Percentiles rank a stretch among this genome's conserved stretches.
Conservation (phyloP, 1,284 basidiomycete species). For the Acaromyces ingoldii region DNA sequence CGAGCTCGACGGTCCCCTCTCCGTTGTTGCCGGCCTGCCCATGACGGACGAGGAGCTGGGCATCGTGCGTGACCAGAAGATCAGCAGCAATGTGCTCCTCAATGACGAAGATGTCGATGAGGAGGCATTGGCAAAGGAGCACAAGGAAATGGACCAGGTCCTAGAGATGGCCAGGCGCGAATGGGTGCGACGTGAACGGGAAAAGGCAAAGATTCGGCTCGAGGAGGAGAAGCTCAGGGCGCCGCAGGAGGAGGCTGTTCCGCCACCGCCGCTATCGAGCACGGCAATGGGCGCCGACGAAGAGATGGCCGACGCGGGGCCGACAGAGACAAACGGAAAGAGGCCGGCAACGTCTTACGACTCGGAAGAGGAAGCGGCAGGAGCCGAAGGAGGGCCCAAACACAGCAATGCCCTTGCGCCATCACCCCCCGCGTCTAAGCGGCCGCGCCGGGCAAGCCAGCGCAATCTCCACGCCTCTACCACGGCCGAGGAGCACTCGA, state of each 20-base stretch:
- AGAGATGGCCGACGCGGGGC: not conserved
- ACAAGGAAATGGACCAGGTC: slow-evolving; percentile 13
- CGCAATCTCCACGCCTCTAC: no score
- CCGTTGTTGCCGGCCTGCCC: no score
- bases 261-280: no score
- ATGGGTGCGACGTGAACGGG: slow-evolving; percentile 24
- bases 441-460: not conserved
- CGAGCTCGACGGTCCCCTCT: no score
- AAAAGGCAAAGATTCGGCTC: slow-evolving; percentile 17
- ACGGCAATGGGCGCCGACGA: no score
- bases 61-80: slow-evolving; percentile 16
- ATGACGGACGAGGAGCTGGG: slow-evolving; percentile 23
- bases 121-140: slow-evolving; percentile 15
- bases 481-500: not conserved
- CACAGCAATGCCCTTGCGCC: no score
- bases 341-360: not conserved
- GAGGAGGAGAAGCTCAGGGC: slow-evolving; percentile 11
- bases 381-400: not conserved
- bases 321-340: not conserved
- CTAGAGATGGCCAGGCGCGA: slow-evolving; percentile 15
- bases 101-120: slow-evolving; percentile 11
- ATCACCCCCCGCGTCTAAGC: no score
- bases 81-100: not conserved
- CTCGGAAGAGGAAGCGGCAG: slow-evolving; percentile 8
- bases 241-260: slow-evolving; percentile 10